Percentiles rank a stretch among this genome's conserved stretches.
Conservation (phyloP, 2,329 filamentous ascomycete species). For the Lecanicillium sp. region DNA sequence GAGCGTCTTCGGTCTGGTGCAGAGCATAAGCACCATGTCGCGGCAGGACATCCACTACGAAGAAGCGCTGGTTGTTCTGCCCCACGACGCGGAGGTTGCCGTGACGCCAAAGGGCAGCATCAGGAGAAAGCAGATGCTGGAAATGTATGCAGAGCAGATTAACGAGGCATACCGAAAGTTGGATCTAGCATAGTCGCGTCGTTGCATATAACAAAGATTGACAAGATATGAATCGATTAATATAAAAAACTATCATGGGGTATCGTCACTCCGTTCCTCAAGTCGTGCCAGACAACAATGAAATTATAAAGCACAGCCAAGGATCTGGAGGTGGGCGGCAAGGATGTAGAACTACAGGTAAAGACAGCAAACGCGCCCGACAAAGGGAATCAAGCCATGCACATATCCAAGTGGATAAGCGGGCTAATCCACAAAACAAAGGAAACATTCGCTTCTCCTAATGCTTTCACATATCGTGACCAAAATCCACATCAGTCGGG, state of each 20-base stretch:
- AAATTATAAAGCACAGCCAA: not conserved
- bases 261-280: conserved; percentile 11
- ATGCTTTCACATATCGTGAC: not conserved
- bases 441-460: not conserved
- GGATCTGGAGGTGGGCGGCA: not conserved
- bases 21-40: too few species aligned
- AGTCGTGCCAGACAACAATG: conserved; percentile 4
- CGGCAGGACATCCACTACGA: too few species aligned
- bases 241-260: conserved; percentile 11
- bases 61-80: too few species aligned
- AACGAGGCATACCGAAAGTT: too few species aligned
- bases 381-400: not conserved
- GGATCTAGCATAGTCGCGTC: too few species aligned
- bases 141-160: too few species aligned
- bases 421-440: not conserved
- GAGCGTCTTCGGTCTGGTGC: too few species aligned
- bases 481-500: not conserved
- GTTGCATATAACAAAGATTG: not conserved
- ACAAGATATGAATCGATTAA: not conserved
- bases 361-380: not conserved
- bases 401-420: not conserved
- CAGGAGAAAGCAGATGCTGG: too few species aligned
- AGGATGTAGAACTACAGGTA: conserved; percentile 1
- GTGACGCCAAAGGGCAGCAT: too few species aligned
- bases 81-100: too few species aligned